These are phyloP conservation scores for Termitomyces sp. DNA, from an alignment of 1,284 basidiomycete genomes.

Conservation along the genomic window DNA sequence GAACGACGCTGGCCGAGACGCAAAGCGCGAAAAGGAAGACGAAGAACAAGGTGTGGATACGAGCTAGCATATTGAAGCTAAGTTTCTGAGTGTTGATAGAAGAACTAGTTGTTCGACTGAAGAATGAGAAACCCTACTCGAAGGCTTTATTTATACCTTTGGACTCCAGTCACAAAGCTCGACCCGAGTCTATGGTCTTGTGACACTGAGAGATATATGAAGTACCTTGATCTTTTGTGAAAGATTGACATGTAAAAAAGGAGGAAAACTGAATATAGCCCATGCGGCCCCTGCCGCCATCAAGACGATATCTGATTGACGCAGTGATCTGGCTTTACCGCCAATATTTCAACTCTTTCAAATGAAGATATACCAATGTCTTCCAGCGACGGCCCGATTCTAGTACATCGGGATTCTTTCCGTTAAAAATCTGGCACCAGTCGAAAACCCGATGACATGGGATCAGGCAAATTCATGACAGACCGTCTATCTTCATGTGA, in stretches of 20 bases:
- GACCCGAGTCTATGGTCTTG: background rate
- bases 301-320: background rate
- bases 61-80: slow-evolving; percentile 11
- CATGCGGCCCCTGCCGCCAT: background rate
- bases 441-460: background rate
- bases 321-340: no score
- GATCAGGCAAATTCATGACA: background rate
- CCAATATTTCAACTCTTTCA: background rate
- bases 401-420: background rate
- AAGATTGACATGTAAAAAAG: background rate
- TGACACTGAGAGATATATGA: background rate
- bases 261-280: background rate
- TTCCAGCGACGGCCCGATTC: background rate
- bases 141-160: slow-evolving; percentile 3
- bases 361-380: background rate
- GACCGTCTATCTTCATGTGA: background rate
- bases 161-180: background rate
- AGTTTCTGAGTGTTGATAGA: background rate
- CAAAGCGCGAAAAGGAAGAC: slow-evolving; percentile 10
- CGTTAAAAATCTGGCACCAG: background rate
- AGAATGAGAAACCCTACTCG: background rate
- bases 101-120: slow-evolving; percentile 1
- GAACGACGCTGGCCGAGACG: slow-evolving; percentile 4
- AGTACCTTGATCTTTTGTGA: background rate
- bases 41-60: slow-evolving; percentile 11